Conservation (phyloP, 805 yeast species). For the Yarrowia yakushimensis region DNA sequence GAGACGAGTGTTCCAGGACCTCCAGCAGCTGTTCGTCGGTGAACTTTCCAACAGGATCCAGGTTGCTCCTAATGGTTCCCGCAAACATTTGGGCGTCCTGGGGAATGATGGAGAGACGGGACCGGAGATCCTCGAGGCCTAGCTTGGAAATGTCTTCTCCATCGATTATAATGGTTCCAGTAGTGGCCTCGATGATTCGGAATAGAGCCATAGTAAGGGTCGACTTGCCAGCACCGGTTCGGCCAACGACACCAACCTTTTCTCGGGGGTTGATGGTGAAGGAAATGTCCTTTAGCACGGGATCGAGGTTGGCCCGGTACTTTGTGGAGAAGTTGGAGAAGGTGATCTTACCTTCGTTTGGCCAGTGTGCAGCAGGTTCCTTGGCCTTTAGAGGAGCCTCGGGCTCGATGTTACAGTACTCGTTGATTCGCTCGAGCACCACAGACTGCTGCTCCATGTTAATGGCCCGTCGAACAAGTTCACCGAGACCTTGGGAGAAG, state of each 20-base stretch:
- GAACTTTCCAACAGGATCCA: constrained; percentile 67
- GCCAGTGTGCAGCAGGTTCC: constrained; percentile 44
- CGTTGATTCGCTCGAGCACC: constrained; percentile 66
- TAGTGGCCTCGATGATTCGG: constrained; percentile 57
- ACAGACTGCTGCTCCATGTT: constrained; percentile 41
- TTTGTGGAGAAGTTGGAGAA: constrained; percentile 57
- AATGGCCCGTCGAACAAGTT: constrained; percentile 38
- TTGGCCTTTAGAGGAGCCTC: constrained; percentile 46
- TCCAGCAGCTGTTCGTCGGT: constrained; percentile 64
- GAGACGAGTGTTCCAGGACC: constrained; percentile 54
- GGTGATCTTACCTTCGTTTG: constrained; percentile 57
- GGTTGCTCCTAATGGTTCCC: constrained; percentile 69
- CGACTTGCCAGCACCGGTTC: constrained; percentile 89
- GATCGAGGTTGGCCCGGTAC: constrained; percentile 64
- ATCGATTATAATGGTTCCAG: constrained; percentile 60
- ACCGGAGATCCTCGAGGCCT: constrained; percentile 66
- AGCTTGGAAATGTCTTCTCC: constrained; percentile 60
- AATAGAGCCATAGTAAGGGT: constrained; percentile 70
- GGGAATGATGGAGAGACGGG: constrained; percentile 74
- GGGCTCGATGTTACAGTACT: constrained; percentile 53
- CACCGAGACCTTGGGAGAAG: constrained; percentile 49
- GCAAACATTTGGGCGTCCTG: constrained; percentile 85
- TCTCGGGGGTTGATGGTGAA: constrained; percentile 54
- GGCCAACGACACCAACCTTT: constrained; percentile 81
- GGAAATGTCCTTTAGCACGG: constrained; percentile 56